A percentile compares a stretch with the other conserved stretches of the same genome.
Conservation (phyloP, 805 yeast species). For the Scheffersomyces stipitis region DNA sequence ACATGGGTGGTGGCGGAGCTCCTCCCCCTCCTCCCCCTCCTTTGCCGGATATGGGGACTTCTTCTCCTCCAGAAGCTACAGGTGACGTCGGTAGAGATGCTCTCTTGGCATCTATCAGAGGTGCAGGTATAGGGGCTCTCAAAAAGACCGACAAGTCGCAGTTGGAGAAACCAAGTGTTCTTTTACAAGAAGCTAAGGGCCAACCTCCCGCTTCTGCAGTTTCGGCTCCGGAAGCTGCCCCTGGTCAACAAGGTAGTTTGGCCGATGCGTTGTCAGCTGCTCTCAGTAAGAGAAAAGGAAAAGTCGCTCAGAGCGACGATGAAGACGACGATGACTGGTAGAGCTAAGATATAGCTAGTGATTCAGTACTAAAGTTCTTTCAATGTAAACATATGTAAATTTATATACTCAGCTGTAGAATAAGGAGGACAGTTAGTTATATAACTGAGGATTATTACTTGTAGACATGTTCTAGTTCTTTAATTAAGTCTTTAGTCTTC, state of each 20-base stretch:
- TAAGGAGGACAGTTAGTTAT: too few species aligned
- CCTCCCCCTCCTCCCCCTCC: slow-evolving; percentile 47
- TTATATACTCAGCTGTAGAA: neutral
- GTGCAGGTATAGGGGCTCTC: slow-evolving; percentile 66
- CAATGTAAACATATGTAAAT: slow-evolving; percentile 4
- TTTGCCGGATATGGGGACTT: slow-evolving; percentile 15
- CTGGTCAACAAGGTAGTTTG: slow-evolving; percentile 60
- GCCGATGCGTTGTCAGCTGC: slow-evolving; percentile 93
- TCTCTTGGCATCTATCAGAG: slow-evolving; percentile 79
- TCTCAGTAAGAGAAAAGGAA: slow-evolving; percentile 73
- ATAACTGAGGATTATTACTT: too few species aligned
- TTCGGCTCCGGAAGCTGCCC: slow-evolving; percentile 35
- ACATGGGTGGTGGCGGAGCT: slow-evolving; percentile 31
- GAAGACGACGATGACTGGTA: slow-evolving; percentile 72
- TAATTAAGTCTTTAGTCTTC: too few species aligned
- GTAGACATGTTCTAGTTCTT: too few species aligned
- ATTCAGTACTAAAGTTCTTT: neutral
- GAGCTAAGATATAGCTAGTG: too few species aligned
- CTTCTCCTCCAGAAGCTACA: slow-evolving; percentile 30
- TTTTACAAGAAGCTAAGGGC: slow-evolving; percentile 71
- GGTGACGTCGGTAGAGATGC: slow-evolving; percentile 74
- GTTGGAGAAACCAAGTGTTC: slow-evolving; percentile 73
- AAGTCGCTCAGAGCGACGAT: slow-evolving; percentile 78
- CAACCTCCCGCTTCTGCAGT: slow-evolving; percentile 34
- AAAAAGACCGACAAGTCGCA: slow-evolving; percentile 81